phyloP scores from a whole-genome alignment of 2,329 filamentous ascomycete genomes.

The Colletotrichum sp. region DNA sequence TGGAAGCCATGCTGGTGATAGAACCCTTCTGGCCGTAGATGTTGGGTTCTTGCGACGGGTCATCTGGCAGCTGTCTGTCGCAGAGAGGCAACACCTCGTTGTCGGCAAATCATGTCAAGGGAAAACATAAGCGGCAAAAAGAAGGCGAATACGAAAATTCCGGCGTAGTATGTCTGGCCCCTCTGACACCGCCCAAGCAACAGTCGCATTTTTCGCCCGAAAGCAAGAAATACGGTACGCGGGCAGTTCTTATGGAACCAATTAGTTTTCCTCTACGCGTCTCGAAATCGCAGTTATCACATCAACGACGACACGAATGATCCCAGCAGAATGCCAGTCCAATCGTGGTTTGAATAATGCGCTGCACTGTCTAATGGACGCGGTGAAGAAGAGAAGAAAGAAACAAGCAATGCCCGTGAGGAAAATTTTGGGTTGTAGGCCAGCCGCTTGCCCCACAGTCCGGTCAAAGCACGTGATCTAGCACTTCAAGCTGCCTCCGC shows the following conservation, averaged over 20 bases:
- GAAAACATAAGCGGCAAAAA: background rate
- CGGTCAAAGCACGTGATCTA: slow-evolving; percentile 12
- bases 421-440: slow-evolving; percentile 21
- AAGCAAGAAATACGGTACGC: slow-evolving; percentile 42
- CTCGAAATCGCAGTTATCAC: slow-evolving; percentile 54
- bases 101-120: background rate
- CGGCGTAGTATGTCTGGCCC: slow-evolving; percentile 65
- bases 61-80: background rate
- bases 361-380: slow-evolving; percentile 88
- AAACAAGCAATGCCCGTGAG: slow-evolving; percentile 36
- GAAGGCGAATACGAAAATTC: background rate
- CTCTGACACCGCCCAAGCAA: slow-evolving; percentile 83
- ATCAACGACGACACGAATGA: slow-evolving; percentile 61
- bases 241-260: slow-evolving; percentile 78
- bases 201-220: slow-evolving; percentile 39
- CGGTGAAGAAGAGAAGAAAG: slow-evolving; percentile 57
- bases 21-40: background rate
- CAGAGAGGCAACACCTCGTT: background rate
- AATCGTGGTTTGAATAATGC: slow-evolving; percentile 65
- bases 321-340: slow-evolving; percentile 72
- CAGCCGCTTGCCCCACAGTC: background rate
- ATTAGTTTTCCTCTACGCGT: slow-evolving; percentile 47
- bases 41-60: background rate
- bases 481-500: background rate
- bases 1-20: background rate